Evolutionary conservation across 2,329 filamentous ascomycete species (phyloP).

Genomic region (Claviceps arundinis): DNA sequence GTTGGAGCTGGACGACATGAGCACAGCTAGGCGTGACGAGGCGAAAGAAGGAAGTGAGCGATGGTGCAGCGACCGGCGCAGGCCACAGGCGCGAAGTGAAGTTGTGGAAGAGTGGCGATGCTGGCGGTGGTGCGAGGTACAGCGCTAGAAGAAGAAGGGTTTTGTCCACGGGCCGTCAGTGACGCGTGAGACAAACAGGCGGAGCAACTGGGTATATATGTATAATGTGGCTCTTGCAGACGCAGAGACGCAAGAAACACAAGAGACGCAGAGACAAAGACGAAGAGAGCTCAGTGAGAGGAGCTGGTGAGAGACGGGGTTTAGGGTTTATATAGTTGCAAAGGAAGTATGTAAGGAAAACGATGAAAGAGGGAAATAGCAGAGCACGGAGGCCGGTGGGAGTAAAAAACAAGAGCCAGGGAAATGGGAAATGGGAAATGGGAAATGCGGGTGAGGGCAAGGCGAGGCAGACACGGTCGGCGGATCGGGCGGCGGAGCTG

Average conservation of each 20-base stretch:
- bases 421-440: neutral
- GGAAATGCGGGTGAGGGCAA: conserved; percentile 4
- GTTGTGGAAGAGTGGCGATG: conserved; percentile 1
- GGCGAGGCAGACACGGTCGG: conserved; percentile 6
- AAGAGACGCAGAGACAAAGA: neutral
- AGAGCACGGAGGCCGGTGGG: neutral
- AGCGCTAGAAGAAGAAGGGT: conserved; percentile 3
- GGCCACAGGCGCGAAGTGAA: neutral
- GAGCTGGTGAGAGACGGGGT: neutral
- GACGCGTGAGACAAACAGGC: conserved; percentile 2
- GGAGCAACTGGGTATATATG: neutral
- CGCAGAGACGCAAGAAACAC: too few species aligned
- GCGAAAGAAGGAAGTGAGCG: neutral
- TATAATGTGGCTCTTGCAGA: neutral
- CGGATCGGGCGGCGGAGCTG: conserved; percentile 4
- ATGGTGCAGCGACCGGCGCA: neutral
- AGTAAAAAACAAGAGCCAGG: neutral
- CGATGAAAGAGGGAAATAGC: conserved; percentile 3
- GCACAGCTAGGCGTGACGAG: neutral
- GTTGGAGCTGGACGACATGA: conserved; percentile 33
- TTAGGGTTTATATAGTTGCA: neutral
- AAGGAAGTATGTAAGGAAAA: too few species aligned
- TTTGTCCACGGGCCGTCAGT: conserved; percentile 1
- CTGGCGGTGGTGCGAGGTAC: conserved; percentile 1
- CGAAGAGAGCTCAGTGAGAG: neutral